Conservation (phyloP, 2,329 filamentous ascomycete genomes). For the Sphaceloma murrayae region DNA sequence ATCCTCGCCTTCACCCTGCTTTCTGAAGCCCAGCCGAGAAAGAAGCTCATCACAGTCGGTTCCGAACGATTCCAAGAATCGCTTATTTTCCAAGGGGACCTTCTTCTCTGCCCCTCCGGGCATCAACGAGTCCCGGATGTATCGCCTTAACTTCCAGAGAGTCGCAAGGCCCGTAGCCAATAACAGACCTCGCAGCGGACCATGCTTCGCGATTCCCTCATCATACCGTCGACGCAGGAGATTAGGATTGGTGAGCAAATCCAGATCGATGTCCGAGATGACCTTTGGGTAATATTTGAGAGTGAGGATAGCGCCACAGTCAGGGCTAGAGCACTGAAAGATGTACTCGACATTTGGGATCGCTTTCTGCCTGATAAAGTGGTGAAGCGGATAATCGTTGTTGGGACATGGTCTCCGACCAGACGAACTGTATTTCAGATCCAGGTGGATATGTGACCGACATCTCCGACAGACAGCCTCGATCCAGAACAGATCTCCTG, state of each 20-base stretch:
- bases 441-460: conserved; percentile 52
- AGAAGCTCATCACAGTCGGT: conserved; percentile 51
- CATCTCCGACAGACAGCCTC: conserved; percentile 54
- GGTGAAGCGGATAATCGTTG: conserved; percentile 49
- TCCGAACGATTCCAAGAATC: conserved; percentile 54
- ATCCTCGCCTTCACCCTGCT: conserved; percentile 1
- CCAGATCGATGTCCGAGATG: conserved; percentile 40
- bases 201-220: conserved; percentile 41
- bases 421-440: conserved; percentile 42
- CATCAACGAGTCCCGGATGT: conserved; percentile 50
- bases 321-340: conserved; percentile 51
- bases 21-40: conserved; percentile 46
- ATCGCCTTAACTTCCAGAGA: conserved; percentile 48
- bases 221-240: conserved; percentile 46
- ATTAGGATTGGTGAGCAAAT: conserved; percentile 45
- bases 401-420: conserved; percentile 37
- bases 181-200: conserved; percentile 45
- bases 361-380: conserved; percentile 35
- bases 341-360: conserved; percentile 30
- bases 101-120: conserved; percentile 41
- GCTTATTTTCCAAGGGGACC: conserved; percentile 53
- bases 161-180: conserved; percentile 46
- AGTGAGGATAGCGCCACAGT: conserved; percentile 46
- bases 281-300: conserved; percentile 46
- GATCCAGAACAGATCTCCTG: conserved; percentile 43